Percentiles rank a stretch among this genome's conserved stretches.
phyloP scores from a whole-genome alignment of 352 stramenopile genomes.

The Globisporangium nagaii region DNA sequence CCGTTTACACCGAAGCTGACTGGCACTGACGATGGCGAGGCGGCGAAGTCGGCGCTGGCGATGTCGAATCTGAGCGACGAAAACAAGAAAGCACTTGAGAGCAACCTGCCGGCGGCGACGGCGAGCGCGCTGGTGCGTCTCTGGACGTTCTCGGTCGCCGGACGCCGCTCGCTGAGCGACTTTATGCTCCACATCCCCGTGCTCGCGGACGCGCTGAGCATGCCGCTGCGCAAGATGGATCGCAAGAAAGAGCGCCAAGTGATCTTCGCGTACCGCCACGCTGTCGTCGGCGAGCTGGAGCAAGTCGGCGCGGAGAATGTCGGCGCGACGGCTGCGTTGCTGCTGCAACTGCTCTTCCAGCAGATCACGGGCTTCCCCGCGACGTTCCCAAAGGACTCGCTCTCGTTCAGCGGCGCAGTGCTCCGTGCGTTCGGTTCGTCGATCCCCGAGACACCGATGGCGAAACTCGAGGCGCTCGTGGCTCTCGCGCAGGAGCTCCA shows the following conservation, averaged over 20 bases:
- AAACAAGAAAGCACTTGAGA: constrained; percentile 67
- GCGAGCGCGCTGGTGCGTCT: constrained; percentile 49
- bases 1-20: constrained; percentile 12
- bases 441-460: constrained; percentile 27
- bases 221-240: constrained; percentile 74
- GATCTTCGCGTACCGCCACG: constrained; percentile 58
- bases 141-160: constrained; percentile 65
- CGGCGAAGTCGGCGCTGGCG: neutral
- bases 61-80: constrained; percentile 43
- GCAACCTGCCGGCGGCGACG: constrained; percentile 37
- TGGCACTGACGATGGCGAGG: constrained; percentile 1
- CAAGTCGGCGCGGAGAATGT: constrained; percentile 17
- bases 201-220: constrained; percentile 55
- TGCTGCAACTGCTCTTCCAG: constrained; percentile 69
- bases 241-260: constrained; percentile 80
- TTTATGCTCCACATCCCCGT: constrained; percentile 55
- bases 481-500: constrained; percentile 4
- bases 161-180: constrained; percentile 49
- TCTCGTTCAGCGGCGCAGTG: constrained; percentile 31
- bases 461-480: constrained; percentile 25
- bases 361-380: constrained; percentile 45
- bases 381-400: constrained; percentile 33
- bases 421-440: constrained; percentile 33
- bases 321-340: no score
- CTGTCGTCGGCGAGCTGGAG: constrained; percentile 38